A percentile compares a stretch with the other conserved stretches of the same genome.
Evolutionary conservation across 768 basidiomycete genomes (phyloP).

Genomic region (Hydnomerulius pinastri): DNA sequence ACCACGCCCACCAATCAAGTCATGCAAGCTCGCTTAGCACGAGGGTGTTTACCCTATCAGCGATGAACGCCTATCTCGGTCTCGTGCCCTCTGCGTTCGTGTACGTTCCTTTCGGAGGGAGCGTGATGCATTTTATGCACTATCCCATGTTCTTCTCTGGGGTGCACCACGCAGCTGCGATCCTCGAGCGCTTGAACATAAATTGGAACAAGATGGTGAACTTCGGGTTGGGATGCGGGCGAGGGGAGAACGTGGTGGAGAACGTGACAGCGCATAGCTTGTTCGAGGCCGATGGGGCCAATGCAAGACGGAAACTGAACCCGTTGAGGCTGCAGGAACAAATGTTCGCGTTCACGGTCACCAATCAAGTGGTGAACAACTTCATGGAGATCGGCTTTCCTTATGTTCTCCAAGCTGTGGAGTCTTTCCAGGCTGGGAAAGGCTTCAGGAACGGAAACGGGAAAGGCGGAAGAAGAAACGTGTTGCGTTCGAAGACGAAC

Average conservation of each 20-base stretch:
- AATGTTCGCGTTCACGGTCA: too few relatives aligned
- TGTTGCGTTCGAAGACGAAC: conserved; percentile 72
- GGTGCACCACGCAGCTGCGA: too few relatives aligned
- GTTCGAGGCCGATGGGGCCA: conserved; percentile 52
- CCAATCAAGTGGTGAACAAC: too few relatives aligned
- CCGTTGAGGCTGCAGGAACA: too few relatives aligned
- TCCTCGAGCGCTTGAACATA: too few relatives aligned
- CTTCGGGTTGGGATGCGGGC: too few relatives aligned
- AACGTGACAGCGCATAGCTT: conserved; percentile 13
- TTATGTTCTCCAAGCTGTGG: conserved; percentile 62
- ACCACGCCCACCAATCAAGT: conserved; percentile 79
- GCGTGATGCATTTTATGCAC: conserved; percentile 65
- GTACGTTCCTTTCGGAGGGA: conserved; percentile 91
- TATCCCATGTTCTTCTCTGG: conserved; percentile 28
- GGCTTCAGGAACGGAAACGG: too few relatives aligned
- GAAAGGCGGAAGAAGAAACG: conserved; percentile 55
- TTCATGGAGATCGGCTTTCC: too few relatives aligned
- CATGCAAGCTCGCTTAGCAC: conserved; percentile 73
- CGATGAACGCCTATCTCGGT: conserved; percentile 89
- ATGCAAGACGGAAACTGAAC: conserved; percentile 55
- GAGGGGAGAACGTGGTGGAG: conserved; percentile 11
- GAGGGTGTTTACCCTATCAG: conserved; percentile 88
- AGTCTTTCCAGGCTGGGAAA: conserved; percentile 45
- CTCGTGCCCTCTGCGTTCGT: conserved; percentile 93
- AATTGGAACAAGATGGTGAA: too few relatives aligned